Base-by-base conservation (phyloP, 202 grass and related monocot species). In the Digitaria exilis region DNA sequence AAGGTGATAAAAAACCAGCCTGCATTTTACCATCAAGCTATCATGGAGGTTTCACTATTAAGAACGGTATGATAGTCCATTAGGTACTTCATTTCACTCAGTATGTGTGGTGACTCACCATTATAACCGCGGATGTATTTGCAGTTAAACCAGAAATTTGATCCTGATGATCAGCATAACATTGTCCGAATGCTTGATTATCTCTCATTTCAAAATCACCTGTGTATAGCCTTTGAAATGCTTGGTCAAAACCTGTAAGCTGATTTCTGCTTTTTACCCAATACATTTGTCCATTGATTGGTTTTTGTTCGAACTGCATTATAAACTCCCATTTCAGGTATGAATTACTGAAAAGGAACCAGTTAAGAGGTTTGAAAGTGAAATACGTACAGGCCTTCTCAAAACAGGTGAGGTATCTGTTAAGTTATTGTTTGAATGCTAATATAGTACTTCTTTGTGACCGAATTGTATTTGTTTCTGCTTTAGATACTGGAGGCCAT, bases 1-100 rank as follows among this genome's bases (percentile, higher is more conserved):
- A 99, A 99, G 79, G 91, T 99, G 81, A 99, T 99, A 84, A 99
- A 99, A 94, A 99, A 99, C 69, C 93, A 96, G 39, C 96, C 93
- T 69, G 96, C 96, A 72, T 99, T 96, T 85, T 96, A 89, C 75
- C 91, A 87, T 31, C 96, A 99, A 57, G 96, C 93, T 10, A 51
- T 90, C 46, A 75, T 86, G 85, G 96, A 99, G 62, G 91, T 99
- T 84, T 91, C 93, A 51, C 79, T 99, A 30, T 81, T 99, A 73
- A 78, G 86, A 80, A 87, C 78, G 93, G 96, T 98, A 98, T 68
- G 79, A 51, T 60, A 55, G 22, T 73, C 66, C 28, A 70, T 83
- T 61, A 34, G 54, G 11, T 67, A 65, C 45, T 65, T 81, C n/a
- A 81, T 81, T 66, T 79, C 82, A 16, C 60, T 69, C 9, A 3